A percentile compares a stretch with the other conserved stretches of the same genome.
Evolutionary conservation across 1,284 basidiomycete genomes (phyloP).

Genomic region (Boletus holoroseus): DNA sequence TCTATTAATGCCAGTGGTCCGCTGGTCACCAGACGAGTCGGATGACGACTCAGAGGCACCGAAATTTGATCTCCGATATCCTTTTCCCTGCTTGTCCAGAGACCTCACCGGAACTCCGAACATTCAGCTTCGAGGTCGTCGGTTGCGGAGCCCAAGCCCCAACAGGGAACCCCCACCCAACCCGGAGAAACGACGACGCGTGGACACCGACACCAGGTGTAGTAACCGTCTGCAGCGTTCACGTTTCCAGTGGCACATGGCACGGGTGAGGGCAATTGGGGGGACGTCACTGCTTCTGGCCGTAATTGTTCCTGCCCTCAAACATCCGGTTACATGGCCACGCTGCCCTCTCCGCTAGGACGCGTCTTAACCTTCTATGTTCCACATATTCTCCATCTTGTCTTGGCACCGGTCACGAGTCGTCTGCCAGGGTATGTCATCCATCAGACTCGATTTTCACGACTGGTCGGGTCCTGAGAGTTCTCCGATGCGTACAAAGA

Average conservation of each 20-base stretch:
- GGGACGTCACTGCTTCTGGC: background rate
- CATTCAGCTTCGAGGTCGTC: background rate
- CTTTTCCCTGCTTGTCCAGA: background rate
- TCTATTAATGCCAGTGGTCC: too few relatives aligned
- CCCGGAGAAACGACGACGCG: too few relatives aligned
- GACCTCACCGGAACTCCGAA: background rate
- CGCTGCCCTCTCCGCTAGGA: background rate
- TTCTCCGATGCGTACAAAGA: background rate
- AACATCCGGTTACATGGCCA: background rate
- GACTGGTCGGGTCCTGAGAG: background rate
- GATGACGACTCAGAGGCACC: background rate
- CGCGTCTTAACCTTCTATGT: too few relatives aligned
- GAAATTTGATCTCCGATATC: background rate
- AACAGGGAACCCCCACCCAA: too few relatives aligned
- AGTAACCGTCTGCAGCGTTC: too few relatives aligned
- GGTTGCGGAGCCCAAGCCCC: too few relatives aligned
- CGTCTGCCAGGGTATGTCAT: background rate
- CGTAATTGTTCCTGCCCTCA: too few relatives aligned
- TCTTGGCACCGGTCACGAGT: background rate
- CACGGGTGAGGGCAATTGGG: background rate
- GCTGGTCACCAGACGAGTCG: too few relatives aligned
- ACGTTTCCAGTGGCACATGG: background rate
- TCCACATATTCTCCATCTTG: too few relatives aligned
- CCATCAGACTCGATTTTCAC: background rate
- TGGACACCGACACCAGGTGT: too few relatives aligned